Conservation (phyloP, 345 rosid genomes). For the Eucalyptus leucophloia region DNA sequence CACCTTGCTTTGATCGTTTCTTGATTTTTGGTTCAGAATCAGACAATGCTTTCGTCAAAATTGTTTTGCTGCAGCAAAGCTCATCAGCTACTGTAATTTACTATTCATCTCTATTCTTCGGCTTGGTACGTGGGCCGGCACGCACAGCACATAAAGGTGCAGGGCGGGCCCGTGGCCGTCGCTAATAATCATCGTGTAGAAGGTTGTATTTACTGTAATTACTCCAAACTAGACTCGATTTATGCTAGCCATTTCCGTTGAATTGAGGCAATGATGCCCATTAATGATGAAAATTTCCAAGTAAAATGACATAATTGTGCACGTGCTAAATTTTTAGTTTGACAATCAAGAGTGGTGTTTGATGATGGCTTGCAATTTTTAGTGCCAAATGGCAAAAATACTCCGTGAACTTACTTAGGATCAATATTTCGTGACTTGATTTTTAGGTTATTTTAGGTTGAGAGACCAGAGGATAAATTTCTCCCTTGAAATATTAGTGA, state of each 20-base stretch:
- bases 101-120: neutral
- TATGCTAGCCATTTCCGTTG: neutral
- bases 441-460: neutral
- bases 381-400: neutral
- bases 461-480: neutral
- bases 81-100: neutral
- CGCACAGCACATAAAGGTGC: neutral
- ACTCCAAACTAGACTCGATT: neutral
- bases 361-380: neutral
- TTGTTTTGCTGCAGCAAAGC: neutral
- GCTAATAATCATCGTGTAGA: neutral
- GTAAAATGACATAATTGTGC: neutral
- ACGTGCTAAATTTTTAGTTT: neutral
- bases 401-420: neutral
- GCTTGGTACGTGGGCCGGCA: neutral
- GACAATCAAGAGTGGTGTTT: neutral
- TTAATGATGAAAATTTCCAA: neutral
- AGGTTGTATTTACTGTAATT: neutral
- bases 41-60: neutral
- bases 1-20: neutral
- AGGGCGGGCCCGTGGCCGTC: neutral
- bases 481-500: neutral
- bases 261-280: neutral
- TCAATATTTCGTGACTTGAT: neutral
- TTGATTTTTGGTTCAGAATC: neutral